Conservation (phyloP, 495 filamentous ascomycete genomes). For the Aspergillus nidulans region DNA sequence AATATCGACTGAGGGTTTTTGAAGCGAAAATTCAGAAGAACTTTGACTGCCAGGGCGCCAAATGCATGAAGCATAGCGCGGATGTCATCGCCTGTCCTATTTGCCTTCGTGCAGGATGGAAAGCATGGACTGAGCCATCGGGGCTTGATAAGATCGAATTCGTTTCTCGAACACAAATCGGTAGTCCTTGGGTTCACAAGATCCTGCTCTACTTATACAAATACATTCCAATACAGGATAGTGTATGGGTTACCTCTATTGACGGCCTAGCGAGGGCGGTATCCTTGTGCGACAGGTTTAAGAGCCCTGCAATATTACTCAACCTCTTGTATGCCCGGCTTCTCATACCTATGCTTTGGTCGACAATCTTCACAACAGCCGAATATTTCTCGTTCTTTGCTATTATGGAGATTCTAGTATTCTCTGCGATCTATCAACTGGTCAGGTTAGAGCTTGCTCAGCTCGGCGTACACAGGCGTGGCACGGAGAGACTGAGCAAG, state of each 20-base stretch:
- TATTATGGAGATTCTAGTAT: constrained; percentile 7
- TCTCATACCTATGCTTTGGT: constrained; percentile 11
- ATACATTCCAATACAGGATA: constrained; percentile 5
- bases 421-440: constrained; percentile 7
- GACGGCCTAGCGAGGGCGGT: constrained; percentile 1
- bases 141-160: constrained; percentile 8
- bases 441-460: constrained; percentile 6
- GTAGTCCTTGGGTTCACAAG: constrained; percentile 7
- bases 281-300: constrained; percentile 2
- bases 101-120: constrained; percentile 9
- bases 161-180: constrained; percentile 8
- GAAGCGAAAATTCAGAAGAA: neutral
- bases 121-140: constrained; percentile 8
- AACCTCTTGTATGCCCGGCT: constrained; percentile 7
- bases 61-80: neutral
- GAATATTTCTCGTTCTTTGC: constrained; percentile 3
- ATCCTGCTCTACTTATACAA: neutral
- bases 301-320: constrained; percentile 5
- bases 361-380: constrained; percentile 4
- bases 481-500: neutral
- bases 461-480: neutral
- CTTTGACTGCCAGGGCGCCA: constrained; percentile 6
- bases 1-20: constrained; percentile 9
- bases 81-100: constrained; percentile 5
- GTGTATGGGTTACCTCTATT: neutral